Percentiles rank a stretch among this genome's conserved stretches.
Conservation (phyloP, 257 asterid species). For the Henckelia pumila region DNA sequence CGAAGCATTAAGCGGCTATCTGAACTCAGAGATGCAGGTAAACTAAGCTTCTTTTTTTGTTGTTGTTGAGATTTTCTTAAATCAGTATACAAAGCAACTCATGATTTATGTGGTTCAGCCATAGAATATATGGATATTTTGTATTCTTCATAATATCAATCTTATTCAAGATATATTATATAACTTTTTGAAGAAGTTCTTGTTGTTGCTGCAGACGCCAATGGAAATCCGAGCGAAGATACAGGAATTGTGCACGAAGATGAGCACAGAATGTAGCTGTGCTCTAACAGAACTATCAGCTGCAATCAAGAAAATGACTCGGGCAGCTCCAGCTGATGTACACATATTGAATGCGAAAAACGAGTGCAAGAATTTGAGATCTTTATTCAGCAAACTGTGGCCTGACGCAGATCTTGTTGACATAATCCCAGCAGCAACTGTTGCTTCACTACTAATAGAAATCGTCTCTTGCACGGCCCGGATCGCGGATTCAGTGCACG, state of each 20-base stretch:
- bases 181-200: background rate
- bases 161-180: background rate
- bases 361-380: slow-evolving; percentile 27
- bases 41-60: no score
- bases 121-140: background rate
- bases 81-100: background rate
- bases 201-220: slow-evolving; percentile 21
- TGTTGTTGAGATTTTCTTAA: background rate
- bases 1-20: slow-evolving; percentile 28
- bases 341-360: slow-evolving; percentile 25
- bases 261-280: slow-evolving; percentile 38
- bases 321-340: slow-evolving; percentile 9
- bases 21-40: slow-evolving; percentile 27
- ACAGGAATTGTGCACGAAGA: slow-evolving; percentile 31
- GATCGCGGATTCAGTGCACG: slow-evolving; percentile 26
- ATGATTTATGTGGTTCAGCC: background rate
- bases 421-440: slow-evolving; percentile 23
- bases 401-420: slow-evolving; percentile 21
- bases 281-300: slow-evolving; percentile 35
- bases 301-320: slow-evolving; percentile 34
- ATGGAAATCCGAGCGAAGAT: slow-evolving; percentile 25
- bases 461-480: slow-evolving; percentile 22
- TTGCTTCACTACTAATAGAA: slow-evolving; percentile 32
- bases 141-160: background rate
- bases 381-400: slow-evolving; percentile 2